Conservation (phyloP, 192 early-diverging fungal species). For the Umbelopsis ramanniana region DNA sequence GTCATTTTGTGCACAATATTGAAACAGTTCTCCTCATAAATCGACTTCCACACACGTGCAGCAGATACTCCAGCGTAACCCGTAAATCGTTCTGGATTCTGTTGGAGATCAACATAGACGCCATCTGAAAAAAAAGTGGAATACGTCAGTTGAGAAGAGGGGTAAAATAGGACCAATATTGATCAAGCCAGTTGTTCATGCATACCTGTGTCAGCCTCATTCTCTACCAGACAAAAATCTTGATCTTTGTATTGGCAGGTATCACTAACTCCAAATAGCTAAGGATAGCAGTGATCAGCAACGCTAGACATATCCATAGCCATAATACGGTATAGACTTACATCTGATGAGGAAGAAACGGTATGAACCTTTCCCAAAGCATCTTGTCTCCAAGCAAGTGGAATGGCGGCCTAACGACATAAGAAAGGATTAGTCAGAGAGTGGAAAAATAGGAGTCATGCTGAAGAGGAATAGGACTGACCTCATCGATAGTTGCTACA, state of each 20-base stretch:
- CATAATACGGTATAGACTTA: constrained; percentile 25
- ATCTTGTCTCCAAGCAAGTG: constrained; percentile 55
- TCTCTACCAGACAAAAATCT: constrained; percentile 91
- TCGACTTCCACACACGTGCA: constrained; percentile 90
- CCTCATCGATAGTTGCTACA: constrained; percentile 82
- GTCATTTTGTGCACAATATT: constrained; percentile 66
- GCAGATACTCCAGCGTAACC: constrained; percentile 92
- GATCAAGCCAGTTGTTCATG: no score
- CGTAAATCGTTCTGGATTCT: constrained; percentile 97
- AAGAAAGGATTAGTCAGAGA: background rate
- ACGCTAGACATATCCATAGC: constrained; percentile 27
- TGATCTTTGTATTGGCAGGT: constrained; percentile 67
- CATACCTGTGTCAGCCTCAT: constrained; percentile 61
- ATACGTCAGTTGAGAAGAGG: background rate
- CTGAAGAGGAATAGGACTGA: constrained; percentile 13
- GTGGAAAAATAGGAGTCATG: background rate
- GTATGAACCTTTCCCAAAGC: constrained; percentile 74
- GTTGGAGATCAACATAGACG: constrained; percentile 85
- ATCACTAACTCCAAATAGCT: constrained; percentile 59
- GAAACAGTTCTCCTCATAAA: constrained; percentile 99
- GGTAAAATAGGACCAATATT: background rate
- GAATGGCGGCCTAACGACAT: constrained; percentile 42
- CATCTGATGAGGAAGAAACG: constrained; percentile 57
- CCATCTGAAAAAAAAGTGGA: constrained; percentile 54
- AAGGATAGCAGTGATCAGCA: constrained; percentile 4